phyloP scores from a whole-genome alignment of 306 rosid genomes.

The Trifolium fragiferum region DNA sequence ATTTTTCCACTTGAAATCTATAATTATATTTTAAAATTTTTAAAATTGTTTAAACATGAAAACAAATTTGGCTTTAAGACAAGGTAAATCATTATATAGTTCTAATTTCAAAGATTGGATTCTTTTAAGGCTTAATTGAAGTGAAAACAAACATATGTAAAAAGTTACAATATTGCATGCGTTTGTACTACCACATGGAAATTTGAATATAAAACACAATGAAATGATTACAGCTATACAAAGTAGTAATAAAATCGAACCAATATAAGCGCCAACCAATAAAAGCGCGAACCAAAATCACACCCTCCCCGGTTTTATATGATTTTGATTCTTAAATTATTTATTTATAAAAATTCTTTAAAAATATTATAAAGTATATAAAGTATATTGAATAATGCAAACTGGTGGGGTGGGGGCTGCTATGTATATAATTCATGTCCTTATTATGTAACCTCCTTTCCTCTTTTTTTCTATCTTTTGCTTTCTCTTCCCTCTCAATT shows the following conservation, averaged over 20 bases:
- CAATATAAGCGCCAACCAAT: constrained; percentile 14
- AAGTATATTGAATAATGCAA: constrained; percentile 12
- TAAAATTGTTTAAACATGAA: not conserved
- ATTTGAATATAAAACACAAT: not conserved
- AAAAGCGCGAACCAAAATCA: constrained; percentile 1
- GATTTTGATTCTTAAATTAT: not conserved
- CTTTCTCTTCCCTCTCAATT: constrained; percentile 63
- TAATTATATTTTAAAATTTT: not conserved
- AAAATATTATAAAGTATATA: no score
- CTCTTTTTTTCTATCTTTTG: constrained; percentile 50
- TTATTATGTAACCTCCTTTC: constrained; percentile 59
- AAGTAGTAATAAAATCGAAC: not conserved
- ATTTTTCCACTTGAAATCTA: not conserved
- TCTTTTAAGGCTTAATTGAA: constrained; percentile 6
- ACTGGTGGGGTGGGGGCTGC: constrained; percentile 70
- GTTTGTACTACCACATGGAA: not conserved
- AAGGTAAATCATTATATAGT: not conserved
- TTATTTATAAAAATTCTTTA: no score
- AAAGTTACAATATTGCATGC: not conserved
- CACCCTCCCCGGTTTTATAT: not conserved
- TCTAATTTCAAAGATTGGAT: not conserved
- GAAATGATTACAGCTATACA: constrained; percentile 7
- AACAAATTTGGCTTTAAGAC: not conserved
- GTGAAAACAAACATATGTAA: not conserved
- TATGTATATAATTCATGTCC: constrained; percentile 81